Evolutionary conservation across 352 stramenopile species (phyloP).

Genomic region (Elongisporangium senticosum): DNA sequence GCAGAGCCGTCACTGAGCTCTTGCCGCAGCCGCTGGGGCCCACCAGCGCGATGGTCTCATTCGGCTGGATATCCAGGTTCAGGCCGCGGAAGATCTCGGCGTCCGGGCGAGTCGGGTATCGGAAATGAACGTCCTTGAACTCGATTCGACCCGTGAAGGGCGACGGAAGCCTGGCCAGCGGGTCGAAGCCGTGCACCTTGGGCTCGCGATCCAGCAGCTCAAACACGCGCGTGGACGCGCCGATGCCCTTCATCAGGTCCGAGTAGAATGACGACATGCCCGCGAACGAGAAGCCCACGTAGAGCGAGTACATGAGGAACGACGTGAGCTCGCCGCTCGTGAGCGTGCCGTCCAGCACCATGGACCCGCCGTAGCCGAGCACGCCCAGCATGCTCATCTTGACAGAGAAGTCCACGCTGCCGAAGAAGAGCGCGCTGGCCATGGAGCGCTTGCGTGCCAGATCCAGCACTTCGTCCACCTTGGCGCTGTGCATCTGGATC

Average conservation of each 20-base stretch:
- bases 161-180: constrained; percentile 17
- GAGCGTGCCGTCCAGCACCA: constrained; percentile 82
- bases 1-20: constrained; percentile 60
- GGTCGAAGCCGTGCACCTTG: constrained; percentile 36
- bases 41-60: constrained; percentile 73
- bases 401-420: constrained; percentile 73
- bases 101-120: constrained; percentile 57
- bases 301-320: constrained; percentile 92
- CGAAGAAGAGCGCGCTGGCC: constrained; percentile 81
- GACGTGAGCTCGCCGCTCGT: constrained; percentile 89
- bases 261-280: constrained; percentile 90
- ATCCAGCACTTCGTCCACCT: constrained; percentile 55
- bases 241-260: constrained; percentile 87
- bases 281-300: constrained; percentile 87
- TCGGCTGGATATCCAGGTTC: constrained; percentile 49
- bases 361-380: constrained; percentile 89
- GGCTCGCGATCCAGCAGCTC: constrained; percentile 85
- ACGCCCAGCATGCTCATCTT: constrained; percentile 89
- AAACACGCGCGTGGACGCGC: constrained; percentile 87
- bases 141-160: constrained; percentile 49
- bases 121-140: constrained; percentile 83
- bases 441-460: constrained; percentile 69
- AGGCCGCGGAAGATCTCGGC: constrained; percentile 43
- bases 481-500: constrained; percentile 42
- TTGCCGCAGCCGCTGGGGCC: constrained; percentile 67